Base-by-base conservation (phyloP, 192 early-diverging fungal genomes). In the Coemansia sp. region DNA sequence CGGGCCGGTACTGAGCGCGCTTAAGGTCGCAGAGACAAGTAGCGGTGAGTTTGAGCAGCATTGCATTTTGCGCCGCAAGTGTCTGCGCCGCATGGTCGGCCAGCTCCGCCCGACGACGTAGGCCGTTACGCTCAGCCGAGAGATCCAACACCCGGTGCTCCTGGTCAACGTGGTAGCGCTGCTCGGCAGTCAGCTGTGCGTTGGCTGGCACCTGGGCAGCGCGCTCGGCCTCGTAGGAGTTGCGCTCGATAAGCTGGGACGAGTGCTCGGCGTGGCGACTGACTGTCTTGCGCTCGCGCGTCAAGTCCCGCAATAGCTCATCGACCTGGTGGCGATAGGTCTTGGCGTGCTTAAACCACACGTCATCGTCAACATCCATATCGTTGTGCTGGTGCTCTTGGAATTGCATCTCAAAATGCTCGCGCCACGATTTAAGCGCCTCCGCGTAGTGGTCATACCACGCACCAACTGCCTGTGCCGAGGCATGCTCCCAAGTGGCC, bases 401-500 rank as follows among this genome's bases (percentile, higher is more conserved):
- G 55, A 77, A 74, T 16, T 76, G 68, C 40, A 61, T 80, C 68
- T 84, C 82, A n/a, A 84, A 84, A 44, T 84, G 82, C 78, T 74
- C 82, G 10, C 73, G 71, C 82, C 82, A 84, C n/a, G 65, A 72
- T 27, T 64, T 71, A n/a, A 87, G 75, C 13, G 73, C 62, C 0
- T 75, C 74, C 6, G 67, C 52, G n/a, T 81, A 66, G 43, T 76
- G 68, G 66, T 73, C 76, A 59, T 70, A 87, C 74, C 76, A 75
- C 29, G 68, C 68, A 18, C 73, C 82, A 6, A 84, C 69, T 1
- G 73, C 52, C 15, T 51, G 33, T 16, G 74, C 71, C 31, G 82
- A 87, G 3, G 86, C 79, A 40, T 79, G 71, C 51, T 87, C 82
- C 82, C 86, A 84, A 15, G 74, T 72, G 15, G 75, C 79, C 49